phyloP scores from a whole-genome alignment of 257 asterid genomes.

The Thymus quinquecostatus region DNA sequence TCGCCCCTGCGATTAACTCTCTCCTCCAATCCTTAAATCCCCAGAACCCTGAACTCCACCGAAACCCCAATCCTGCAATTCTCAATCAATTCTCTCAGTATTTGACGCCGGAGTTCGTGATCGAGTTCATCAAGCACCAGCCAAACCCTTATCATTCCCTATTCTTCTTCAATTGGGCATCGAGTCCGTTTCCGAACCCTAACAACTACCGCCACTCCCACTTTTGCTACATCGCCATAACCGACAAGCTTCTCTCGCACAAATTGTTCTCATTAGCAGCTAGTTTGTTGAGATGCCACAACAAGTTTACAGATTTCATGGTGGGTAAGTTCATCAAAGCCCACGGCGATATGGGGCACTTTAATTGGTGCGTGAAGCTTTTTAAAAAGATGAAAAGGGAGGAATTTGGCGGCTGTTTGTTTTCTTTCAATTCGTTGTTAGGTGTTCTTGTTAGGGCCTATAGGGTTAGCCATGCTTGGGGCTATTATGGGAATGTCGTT shows the following conservation, averaged over 20 bases:
- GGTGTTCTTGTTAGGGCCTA: constrained; percentile 53
- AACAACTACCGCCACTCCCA: constrained; percentile 42
- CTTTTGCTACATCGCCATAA: constrained; percentile 49
- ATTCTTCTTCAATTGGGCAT: constrained; percentile 59
- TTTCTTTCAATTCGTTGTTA: constrained; percentile 51
- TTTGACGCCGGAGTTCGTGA: constrained; percentile 41
- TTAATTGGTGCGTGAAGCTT: constrained; percentile 43
- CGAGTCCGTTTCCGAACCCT: constrained; percentile 42
- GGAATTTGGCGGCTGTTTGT: constrained; percentile 45
- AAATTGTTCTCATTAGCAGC: constrained; percentile 40
- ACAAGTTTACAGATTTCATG: constrained; percentile 47
- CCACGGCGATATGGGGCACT: constrained; percentile 56
- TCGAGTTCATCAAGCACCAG: constrained; percentile 37
- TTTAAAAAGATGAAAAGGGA: constrained; percentile 36
- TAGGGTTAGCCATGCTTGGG: constrained; percentile 42
- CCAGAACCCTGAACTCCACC: constrained; percentile 31
- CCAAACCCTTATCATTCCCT: constrained; percentile 50
- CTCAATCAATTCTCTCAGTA: constrained; percentile 49
- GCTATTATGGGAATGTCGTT: constrained; percentile 42
- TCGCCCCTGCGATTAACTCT: constrained; percentile 37
- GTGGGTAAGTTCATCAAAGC: constrained; percentile 57
- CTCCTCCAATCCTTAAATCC: constrained; percentile 44
- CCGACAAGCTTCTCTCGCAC: constrained; percentile 50
- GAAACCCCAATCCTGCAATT: constrained; percentile 34
- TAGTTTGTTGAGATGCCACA: constrained; percentile 39